Base-by-base conservation (phyloP, 2,329 filamentous ascomycete species). In the Camillea tinctor region DNA sequence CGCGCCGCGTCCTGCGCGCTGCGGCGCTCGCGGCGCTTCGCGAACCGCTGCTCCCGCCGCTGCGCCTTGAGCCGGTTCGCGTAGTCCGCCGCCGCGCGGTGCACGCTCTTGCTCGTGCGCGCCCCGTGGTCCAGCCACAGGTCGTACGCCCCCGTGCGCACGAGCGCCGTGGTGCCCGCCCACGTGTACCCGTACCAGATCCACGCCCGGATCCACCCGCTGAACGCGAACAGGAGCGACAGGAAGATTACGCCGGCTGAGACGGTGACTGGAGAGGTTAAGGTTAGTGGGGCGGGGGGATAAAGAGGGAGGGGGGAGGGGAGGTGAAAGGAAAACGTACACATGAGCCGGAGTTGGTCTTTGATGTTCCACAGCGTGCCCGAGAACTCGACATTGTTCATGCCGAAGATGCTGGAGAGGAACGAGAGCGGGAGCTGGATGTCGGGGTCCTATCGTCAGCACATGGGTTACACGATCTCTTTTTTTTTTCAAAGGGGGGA, bases 331-430 rank as follows among this genome's bases (percentile, higher is more conserved):
- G 9, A 17, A 3, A 15, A n/a, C 36, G 17, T 44, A 44, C 36
- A 44, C 36, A 44, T 44, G 13, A 44, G 36, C 6, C 36, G 36
- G 2, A 44, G 36, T 17, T 44, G 15, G 36, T 44, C 36, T 15
- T n/a, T 15, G 36, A 54, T 20, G 60, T 23, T 11, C 61, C 60
- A 63, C 2, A 52, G 60, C 0, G 61, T 56, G 8, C 21, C 48
- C 0, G 58, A 63, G 15, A 71, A 66, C 21, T 70, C 65, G 0
- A 20, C 50, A 4, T 69, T 68, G 57, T 77, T 77, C 75, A 78
- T 77, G 0, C 75, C 76, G 36, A 78, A 78, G 2, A 78, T 63
- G 17, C 71, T 72, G 0, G 75, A 70, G 55, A 77, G 71, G 64
- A 77, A 78, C 0, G 74, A 74, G 4, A 78, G 64, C 1, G 76